Base-by-base conservation (phyloP, 2,329 filamentous ascomycete species). In the Tolypocladium tundrense region DNA sequence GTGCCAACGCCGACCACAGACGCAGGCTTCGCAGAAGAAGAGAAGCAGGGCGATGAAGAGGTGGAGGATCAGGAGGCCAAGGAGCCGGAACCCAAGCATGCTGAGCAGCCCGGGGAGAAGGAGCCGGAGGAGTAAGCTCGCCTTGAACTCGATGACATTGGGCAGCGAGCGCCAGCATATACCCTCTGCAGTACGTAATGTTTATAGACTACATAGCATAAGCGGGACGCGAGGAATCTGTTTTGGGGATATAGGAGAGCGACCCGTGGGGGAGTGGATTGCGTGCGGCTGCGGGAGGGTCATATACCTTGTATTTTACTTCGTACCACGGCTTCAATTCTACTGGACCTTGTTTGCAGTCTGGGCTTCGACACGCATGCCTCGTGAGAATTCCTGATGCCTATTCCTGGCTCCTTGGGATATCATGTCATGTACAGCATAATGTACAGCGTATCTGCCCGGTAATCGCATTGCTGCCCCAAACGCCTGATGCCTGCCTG, bases 121-220 rank as follows among this genome's bases (percentile, higher is more conserved):
- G 53, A 14, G 33, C 19, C 57, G 27, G 58, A 55, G 50, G 59
- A 58, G 56, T 62, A 55, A 60, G 51, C 40, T 54, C 31, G 19
- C 42, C 48, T 39, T 56, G 59, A 54, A 58, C 57, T 59, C 61
- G 59, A 56, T 56, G 61, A 60, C 61, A 66, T 68, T 62, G 58
- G 55, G 42, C 43, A 56, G 41, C 35, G 45, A 52, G 57, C 53
- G 57, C 53, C 57, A 56, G 57, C 58, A 60, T 65, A 65, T 69
- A 68, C 56, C 58, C 58, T 58, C 61, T 63, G 61, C 61, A 64
- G 67, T 69, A 72, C 67, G 64, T 73, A 73, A 73, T 73, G 71
- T 73, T 65, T 73, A 72, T 58, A 63, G 68, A 62, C 59, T 67
- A 65, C 59, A 62, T 45, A 58, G 53, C 39, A 56, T 59, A 58